Evolutionary conservation across 169 alveolate genomes (phyloP).

Genomic region (Cryptosporidium bovis): DNA sequence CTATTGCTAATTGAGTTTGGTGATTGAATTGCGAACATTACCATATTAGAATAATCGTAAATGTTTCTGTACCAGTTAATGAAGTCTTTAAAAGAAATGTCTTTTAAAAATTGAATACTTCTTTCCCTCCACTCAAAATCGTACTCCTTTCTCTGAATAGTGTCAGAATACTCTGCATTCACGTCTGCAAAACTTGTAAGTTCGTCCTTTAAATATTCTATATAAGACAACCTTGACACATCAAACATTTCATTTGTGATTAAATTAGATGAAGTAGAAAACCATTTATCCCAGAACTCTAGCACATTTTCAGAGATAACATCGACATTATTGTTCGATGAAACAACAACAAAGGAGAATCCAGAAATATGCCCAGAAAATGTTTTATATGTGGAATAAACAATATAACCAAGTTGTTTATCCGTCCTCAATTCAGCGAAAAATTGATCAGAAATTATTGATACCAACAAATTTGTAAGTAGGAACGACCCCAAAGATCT

Average conservation of each 20-base stretch:
- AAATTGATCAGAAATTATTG: constrained; percentile 5
- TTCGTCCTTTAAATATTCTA: background rate
- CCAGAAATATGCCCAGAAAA: constrained; percentile 5
- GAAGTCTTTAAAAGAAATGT: constrained; percentile 11
- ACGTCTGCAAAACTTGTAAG: background rate
- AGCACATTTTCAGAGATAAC: constrained; percentile 18
- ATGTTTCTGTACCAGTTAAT: constrained; percentile 21
- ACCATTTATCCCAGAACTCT: constrained; percentile 31
- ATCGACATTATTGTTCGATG: constrained; percentile 20
- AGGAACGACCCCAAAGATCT: background rate
- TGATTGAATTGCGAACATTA: constrained; percentile 27
- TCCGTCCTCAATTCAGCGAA: constrained; percentile 29
- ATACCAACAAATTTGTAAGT: constrained; percentile 1
- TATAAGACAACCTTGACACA: background rate
- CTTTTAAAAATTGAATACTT: background rate
- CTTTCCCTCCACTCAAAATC: constrained; percentile 1
- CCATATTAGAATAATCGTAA: background rate
- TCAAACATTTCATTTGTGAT: background rate
- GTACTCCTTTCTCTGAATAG: background rate
- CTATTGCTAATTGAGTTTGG: background rate
- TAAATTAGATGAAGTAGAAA: background rate
- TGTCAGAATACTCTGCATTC: background rate
- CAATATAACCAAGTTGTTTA: constrained; percentile 22
- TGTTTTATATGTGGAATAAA: background rate
- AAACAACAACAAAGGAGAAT: background rate